Evolutionary conservation across 2,329 filamentous ascomycete genomes (phyloP), one percentile per base, ranked within the genome.

Genomic region (Aspergillus ochraceoroseus): DNA sequence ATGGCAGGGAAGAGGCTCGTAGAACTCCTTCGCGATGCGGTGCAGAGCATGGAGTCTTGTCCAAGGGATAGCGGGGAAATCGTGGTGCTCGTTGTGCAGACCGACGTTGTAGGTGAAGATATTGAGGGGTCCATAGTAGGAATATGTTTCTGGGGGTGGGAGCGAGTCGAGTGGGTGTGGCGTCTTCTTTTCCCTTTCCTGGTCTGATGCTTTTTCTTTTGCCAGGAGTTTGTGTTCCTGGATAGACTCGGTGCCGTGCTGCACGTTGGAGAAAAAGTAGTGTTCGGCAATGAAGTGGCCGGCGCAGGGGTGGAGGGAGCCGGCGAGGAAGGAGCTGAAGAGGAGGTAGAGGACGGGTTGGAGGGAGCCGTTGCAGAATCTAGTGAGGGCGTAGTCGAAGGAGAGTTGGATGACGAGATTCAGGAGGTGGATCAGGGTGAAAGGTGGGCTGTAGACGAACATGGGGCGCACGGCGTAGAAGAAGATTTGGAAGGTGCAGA

Each of bases 231-330:
- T 35, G 63, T 56, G 61, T 17, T 78, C 80, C 54, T 81, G 74
- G 60, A 87, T 51, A 0, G 64, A 65, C 43, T 68, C 64, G 2
- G 65, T 68, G 6, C 64, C 64, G 29, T 62, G 48, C 30, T 61
- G 51, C 18, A 65, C 56, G 7, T 61, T 59, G 5, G 64, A 65
- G 52, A 71, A 89, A 52, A 90, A 84, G 68, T 90, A 90, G 68
- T 98, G 92, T 71, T 98, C 92, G 43, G 92, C 89, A 66, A 98
- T 98, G 73, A 98, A 98, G 70, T 98, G 92, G 30, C 87, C 92
- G 0, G 92, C 92, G 44, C 90, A 87, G 3, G 92, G 92, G 69
- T 98, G 92, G 20, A 98, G 76, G 32, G 84, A 90, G 23, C 92
- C 92, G 1, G 92, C 92, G 2, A 98, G 77, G 74, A 98, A 96